Conservation (phyloP, 176 grass and related monocot species). For the Aechmea fasciata region DNA sequence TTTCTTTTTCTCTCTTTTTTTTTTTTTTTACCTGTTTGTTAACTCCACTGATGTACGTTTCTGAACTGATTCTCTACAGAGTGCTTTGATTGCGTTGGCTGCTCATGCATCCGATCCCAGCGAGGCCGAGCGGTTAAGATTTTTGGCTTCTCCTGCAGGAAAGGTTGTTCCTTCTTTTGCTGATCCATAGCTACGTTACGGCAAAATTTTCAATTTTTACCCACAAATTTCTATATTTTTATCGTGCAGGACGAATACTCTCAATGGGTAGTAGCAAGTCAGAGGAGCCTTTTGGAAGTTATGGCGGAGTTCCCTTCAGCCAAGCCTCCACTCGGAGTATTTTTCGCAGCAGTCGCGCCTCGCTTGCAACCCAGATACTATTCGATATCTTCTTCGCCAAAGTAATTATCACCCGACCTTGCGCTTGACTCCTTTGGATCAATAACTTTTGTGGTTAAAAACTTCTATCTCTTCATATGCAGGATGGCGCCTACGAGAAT, state of each 20-base stretch:
- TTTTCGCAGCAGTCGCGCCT: slow-evolving; percentile 79
- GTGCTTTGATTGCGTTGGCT: slow-evolving; percentile 77
- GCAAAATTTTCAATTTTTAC: neutral
- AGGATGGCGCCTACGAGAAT: slow-evolving; percentile 65
- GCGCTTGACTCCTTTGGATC: neutral
- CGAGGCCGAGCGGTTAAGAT: slow-evolving; percentile 63
- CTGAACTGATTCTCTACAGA: slow-evolving; percentile 28
- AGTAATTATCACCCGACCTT: slow-evolving; percentile 17
- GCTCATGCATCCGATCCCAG: slow-evolving; percentile 54
- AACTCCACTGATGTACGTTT: slow-evolving; percentile 1
- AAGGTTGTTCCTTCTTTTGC: slow-evolving; percentile 37
- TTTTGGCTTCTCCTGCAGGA: slow-evolving; percentile 83
- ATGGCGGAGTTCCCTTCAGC: slow-evolving; percentile 74
- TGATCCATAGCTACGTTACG: neutral
- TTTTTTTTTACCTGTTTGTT: slow-evolving; percentile 18
- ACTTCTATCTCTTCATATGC: neutral
- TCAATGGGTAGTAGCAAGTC: slow-evolving; percentile 74
- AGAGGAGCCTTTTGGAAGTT: slow-evolving; percentile 92
- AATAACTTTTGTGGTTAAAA: neutral
- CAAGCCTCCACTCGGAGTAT: slow-evolving; percentile 71
- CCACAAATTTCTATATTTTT: neutral
- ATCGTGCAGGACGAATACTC: slow-evolving; percentile 67
- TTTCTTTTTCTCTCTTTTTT: neutral
- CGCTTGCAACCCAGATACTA: slow-evolving; percentile 74
- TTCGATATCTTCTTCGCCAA: slow-evolving; percentile 91